Evolutionary conservation across 768 basidiomycete genomes (phyloP), one percentile per base, ranked within the genome.

Genomic region (Suillus occidentalis): DNA sequence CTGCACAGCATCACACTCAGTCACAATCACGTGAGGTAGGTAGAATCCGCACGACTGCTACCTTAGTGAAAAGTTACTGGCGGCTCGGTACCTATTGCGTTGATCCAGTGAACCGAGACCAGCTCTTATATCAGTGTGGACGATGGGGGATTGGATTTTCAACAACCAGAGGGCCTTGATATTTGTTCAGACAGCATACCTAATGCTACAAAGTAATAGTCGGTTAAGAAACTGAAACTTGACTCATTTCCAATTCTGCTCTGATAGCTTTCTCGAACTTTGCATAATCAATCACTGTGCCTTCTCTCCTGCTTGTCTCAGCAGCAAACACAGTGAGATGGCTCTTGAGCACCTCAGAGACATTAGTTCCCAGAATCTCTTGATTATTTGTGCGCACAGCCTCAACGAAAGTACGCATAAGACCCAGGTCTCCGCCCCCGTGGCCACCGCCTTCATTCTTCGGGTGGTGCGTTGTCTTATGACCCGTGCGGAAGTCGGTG

Each of bases 301-400:
- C 91, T 67, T 91, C 84, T 63, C 75, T 82, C 67, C 93, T 80
- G 68, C 91, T 91, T 65, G 84, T 80, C 80, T 95, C 94, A 45
- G 92, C 92, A 63, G 94, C 94, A 78, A 96, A 95, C 40, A 94
- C 92, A 1, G 90, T 88, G 70, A 96, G 72, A 76, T 95, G 93
- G 67, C 88, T 91, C 72, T 83, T 87, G 64, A 95, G 75, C 20
- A 93, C 84, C 61, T 94, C 91, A 9, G 79, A 78, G 0, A 91
- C 80, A 68, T 85, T 79, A 20, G 91, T 91, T 39, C 87, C 89
- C 39, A 95, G 81, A 36, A 83, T 64, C 3, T 81, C 78, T 77
- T 95, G 94, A 62, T 84, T 80, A 4, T 83, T 83, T 12, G 79
- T 82, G 63, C 83, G 81, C 55, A 95, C 92, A 0, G 92, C 94